These are phyloP conservation scores for Orbilia ellipsospora DNA, from an alignment of 2,329 filamentous ascomycete species.

Conservation along the genomic window DNA sequence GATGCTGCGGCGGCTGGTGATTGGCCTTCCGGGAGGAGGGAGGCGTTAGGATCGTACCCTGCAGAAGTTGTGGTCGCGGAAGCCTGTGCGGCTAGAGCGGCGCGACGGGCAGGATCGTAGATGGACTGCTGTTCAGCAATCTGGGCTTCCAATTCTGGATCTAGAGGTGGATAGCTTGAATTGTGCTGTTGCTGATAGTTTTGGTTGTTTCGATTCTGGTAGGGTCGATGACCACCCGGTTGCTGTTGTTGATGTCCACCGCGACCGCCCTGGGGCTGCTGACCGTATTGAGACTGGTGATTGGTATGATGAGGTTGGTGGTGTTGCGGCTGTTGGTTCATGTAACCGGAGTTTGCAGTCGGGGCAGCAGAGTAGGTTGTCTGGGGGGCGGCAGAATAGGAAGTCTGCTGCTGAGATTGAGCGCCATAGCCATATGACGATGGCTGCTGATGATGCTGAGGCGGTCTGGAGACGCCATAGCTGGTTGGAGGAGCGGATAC, in stretches of 20 bases:
- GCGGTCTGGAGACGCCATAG: slow-evolving; percentile 37
- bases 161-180: slow-evolving; percentile 64
- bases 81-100: slow-evolving; percentile 63
- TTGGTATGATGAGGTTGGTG: slow-evolving; percentile 36
- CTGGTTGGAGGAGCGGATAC: slow-evolving; percentile 60
- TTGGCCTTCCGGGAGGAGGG: slow-evolving; percentile 58
- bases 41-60: slow-evolving; percentile 56
- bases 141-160: slow-evolving; percentile 87
- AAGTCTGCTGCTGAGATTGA: slow-evolving; percentile 51
- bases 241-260: slow-evolving; percentile 64
- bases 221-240: slow-evolving; percentile 67
- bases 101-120: slow-evolving; percentile 69
- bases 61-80: slow-evolving; percentile 62
- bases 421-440: slow-evolving; percentile 35
- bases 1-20: slow-evolving; percentile 63
- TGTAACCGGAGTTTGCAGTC: slow-evolving; percentile 50
- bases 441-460: slow-evolving; percentile 3
- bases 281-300: slow-evolving; percentile 15
- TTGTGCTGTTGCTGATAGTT: slow-evolving; percentile 65
- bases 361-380: slow-evolving; percentile 61
- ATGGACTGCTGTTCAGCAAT: slow-evolving; percentile 96
- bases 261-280: slow-evolving; percentile 60
- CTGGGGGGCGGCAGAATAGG: slow-evolving; percentile 60
- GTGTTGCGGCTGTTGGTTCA: slow-evolving; percentile 55
- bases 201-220: slow-evolving; percentile 59